phyloP scores from a whole-genome alignment of 2,329 filamentous ascomycete species.

The Aspergillus sergii region DNA sequence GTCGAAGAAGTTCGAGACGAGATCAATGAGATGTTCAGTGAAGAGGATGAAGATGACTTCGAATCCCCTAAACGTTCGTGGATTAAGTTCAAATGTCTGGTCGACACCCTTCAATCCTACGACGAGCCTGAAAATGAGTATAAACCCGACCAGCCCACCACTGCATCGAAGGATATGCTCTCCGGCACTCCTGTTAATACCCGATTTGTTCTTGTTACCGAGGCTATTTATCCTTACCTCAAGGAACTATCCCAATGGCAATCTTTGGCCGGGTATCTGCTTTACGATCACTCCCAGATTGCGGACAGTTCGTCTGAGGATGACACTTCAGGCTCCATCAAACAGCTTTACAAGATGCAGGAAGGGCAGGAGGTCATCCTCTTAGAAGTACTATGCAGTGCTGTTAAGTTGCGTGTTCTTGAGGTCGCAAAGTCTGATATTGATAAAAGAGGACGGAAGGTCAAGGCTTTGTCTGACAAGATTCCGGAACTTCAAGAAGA shows the following conservation, averaged over 20 bases:
- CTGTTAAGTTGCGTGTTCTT: constrained; percentile 73
- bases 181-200: constrained; percentile 72
- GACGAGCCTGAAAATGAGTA: constrained; percentile 62
- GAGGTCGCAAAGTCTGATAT: constrained; percentile 65
- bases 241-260: constrained; percentile 85
- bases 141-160: constrained; percentile 25
- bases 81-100: constrained; percentile 89
- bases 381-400: constrained; percentile 81
- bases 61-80: constrained; percentile 77
- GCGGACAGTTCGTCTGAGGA: constrained; percentile 56
- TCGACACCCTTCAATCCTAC: constrained; percentile 79
- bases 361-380: constrained; percentile 81
- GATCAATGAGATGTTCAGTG: constrained; percentile 73
- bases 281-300: constrained; percentile 83
- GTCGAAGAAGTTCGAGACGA: constrained; percentile 82
- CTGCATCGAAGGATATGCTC: constrained; percentile 42
- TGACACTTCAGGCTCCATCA: constrained; percentile 66
- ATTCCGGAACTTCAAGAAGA: constrained; percentile 72
- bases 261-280: constrained; percentile 80
- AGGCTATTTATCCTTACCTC: constrained; percentile 81
- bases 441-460: constrained; percentile 58
- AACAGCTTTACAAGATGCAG: constrained; percentile 71
- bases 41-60: constrained; percentile 71
- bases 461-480: constrained; percentile 63
- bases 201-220: constrained; percentile 80